Evolutionary conservation across 1,139 yeast genomes (phyloP).

Genomic region (Saccharomyces hybrid): DNA sequence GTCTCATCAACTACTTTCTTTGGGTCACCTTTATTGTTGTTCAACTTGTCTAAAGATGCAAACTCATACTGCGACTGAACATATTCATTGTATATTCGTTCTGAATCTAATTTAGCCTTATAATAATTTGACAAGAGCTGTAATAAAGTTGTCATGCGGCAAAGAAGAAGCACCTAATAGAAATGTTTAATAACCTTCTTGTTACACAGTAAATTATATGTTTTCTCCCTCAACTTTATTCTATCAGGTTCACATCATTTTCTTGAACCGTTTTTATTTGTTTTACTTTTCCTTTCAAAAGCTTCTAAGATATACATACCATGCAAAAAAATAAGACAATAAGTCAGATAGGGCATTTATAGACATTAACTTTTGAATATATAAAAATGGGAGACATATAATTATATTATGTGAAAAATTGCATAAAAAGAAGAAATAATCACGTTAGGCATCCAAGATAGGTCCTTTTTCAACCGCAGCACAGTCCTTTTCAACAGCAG

Average conservation of each 20-base stretch:
- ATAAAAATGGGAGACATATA: not conserved
- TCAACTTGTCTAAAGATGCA: not conserved
- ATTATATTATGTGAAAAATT: not conserved
- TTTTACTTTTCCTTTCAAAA: not conserved
- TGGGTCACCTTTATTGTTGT: conserved; percentile 15
- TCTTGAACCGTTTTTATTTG: not conserved
- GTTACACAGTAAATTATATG: not conserved
- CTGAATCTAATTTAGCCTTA: conserved; percentile 23
- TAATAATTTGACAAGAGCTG: conserved; percentile 26
- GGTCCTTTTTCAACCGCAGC: not conserved
- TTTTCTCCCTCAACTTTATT: not conserved
- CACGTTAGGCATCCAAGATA: not conserved
- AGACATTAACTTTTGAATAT: not conserved
- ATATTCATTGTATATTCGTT: conserved; percentile 18
- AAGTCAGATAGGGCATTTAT: not conserved
- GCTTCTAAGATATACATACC: not conserved
- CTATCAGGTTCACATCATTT: not conserved
- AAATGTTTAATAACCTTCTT: not conserved
- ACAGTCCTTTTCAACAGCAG: not conserved
- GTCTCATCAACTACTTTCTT: conserved; percentile 18
- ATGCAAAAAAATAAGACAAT: not conserved
- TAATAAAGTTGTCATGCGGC: conserved; percentile 16
- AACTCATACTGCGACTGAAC: conserved; percentile 3
- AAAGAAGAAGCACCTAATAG: not conserved
- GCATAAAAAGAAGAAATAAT: not conserved